phyloP scores from a whole-genome alignment of 1,139 yeast species.

The Saccharomycopsis crataegensis region DNA sequence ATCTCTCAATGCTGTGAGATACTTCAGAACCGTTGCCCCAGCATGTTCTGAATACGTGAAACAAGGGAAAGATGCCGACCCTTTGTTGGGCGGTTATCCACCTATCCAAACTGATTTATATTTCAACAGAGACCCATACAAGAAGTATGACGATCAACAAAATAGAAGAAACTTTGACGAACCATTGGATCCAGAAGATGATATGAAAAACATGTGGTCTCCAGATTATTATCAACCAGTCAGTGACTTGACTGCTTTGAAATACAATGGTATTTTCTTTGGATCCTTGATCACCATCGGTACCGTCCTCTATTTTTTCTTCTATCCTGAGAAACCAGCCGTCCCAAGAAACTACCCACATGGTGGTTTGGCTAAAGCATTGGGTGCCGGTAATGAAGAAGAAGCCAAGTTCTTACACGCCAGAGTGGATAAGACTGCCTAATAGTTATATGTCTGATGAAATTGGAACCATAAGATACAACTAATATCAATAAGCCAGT shows the following conservation, averaged over 20 bases:
- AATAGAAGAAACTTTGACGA: constrained; percentile 73
- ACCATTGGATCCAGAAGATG: constrained; percentile 65
- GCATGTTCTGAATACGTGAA: not conserved
- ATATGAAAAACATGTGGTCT: constrained; percentile 77
- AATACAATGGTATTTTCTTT: constrained; percentile 44
- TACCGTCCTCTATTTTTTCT: constrained; percentile 44
- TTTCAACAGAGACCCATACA: constrained; percentile 63
- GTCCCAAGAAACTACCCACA: constrained; percentile 70
- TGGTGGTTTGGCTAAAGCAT: constrained; percentile 65
- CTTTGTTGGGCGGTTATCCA: constrained; percentile 40
- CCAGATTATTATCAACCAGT: constrained; percentile 68
- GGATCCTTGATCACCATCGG: constrained; percentile 49
- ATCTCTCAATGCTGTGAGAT: constrained; percentile 1
- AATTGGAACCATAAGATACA: too few species aligned
- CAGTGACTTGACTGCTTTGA: constrained; percentile 54
- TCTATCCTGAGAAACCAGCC: constrained; percentile 71
- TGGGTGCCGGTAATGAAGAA: constrained; percentile 55
- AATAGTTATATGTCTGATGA: not conserved
- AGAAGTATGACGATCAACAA: constrained; percentile 74
- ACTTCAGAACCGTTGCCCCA: constrained; percentile 4
- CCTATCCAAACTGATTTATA: constrained; percentile 39
- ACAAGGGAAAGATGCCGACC: constrained; percentile 9
- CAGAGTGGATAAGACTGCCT: constrained; percentile 28
- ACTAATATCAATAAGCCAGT: not conserved
- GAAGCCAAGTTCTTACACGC: constrained; percentile 35